Evolutionary conservation across 148 eudicot species (phyloP), one percentile per base, ranked within the genome.

Genomic region (Drosera capensis): DNA sequence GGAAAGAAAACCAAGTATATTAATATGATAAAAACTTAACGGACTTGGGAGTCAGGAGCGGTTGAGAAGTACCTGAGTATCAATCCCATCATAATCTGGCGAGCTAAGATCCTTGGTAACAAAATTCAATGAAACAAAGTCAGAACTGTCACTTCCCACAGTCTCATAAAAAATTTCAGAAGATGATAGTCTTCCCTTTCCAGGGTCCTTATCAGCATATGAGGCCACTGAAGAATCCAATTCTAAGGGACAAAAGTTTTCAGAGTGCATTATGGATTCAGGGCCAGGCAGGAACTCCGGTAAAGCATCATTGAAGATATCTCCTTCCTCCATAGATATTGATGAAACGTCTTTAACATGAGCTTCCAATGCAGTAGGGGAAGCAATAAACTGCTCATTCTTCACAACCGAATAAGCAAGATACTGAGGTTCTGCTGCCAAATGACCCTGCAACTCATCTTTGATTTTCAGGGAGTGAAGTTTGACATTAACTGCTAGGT

Each of bases 61-160:
- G 2, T 4, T 14, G 21, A 35, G 25, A 54, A 29, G 7, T 72
- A 88, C 97, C 94, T 90, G 69, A 18, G 97, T 74, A 64, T 90
- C 97, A 50, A 80, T 74, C 41, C 97, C 97, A 57, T 80, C 95
- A 58, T 90, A 90, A 63, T 90, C 78, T 17, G 76, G 68, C 45
- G 85, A 90, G 57, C 55, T 58, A 43, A 80, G 80, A 70, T 50
- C 71, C 63, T 77, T 73, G 23, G 69, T 84, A 54, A 70, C 57
- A 60, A 80, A 90, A 37, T 63, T 54, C 37, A 90, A 71, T 21
- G 93, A 75, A 25, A 90, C 85, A 70, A 90, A 90, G 59, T 90
- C 85, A 45, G 87, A 80, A 54, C 80, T 78, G 62, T 88, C 97
- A 63, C 77, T 69, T 49, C 87, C 93, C 66, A 75, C 60, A 55